Base-by-base conservation (phyloP, 2,329 filamentous ascomycete genomes). In the Phaeosphaeria sp. region DNA sequence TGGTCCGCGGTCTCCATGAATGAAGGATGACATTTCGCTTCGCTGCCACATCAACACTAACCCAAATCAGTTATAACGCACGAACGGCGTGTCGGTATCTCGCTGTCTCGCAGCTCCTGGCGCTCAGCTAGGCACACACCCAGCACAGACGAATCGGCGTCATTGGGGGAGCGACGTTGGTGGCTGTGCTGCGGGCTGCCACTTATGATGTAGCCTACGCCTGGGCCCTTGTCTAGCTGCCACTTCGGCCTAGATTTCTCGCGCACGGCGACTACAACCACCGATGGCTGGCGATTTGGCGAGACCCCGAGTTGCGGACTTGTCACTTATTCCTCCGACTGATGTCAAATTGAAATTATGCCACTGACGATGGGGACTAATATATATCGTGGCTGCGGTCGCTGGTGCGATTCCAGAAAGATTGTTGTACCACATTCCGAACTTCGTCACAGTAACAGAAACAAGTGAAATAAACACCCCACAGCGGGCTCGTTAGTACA, bases 201-300 rank as follows among this genome's bases (percentile, higher is more conserved):
- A 44, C 9, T 5, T 20, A 21, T 27, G 55, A 39, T 42, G 42
- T 56, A 43, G 20, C 43, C 48, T 44, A 49, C 47, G 27, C 42
- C 42, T 41, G 47, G 42, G 33, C 33, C 30, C 13, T 36, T 13
- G 6, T 3, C 30, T 36, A 36, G 30, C 30, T 15, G 30, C 13
- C 30, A 36, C 3, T 11, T 36, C 30, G 30, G 30, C 30, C 30
- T 36, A 15, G 30, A 36, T 7, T 36, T 36, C 49, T 59, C 52
- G 27, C 30, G 23, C 52, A 21, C 47, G 42, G 42, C 42, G 42
- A 21, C 21, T 44, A 20, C 42, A 44, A 44, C 42, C 42, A 44
- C 42, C 42, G 42, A 44, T 44, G 42, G 11, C n/a, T 20, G n/a
- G 2, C 18, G 1, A 10, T 10, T 20, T 11, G 21, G 42, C 42